Base-by-base conservation (phyloP, 495 filamentous ascomycete genomes). In the Aspergillus panamensis region DNA sequence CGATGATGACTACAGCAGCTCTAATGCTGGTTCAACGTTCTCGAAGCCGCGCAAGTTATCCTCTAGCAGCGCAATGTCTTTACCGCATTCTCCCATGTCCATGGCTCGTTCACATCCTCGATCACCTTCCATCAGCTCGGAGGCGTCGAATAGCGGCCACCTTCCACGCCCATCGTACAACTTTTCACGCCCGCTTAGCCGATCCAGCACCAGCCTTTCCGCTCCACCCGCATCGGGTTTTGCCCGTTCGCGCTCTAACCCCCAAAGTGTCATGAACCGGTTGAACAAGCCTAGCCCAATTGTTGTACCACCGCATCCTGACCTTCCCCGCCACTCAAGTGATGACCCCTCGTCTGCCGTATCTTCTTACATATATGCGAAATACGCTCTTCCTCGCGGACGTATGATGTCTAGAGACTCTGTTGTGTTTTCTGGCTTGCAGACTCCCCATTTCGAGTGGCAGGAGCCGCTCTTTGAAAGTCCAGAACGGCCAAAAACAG, bases 151-250 rank as follows among this genome's bases (percentile, higher is more conserved):
- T n/a, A 83, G 86, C 16, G 76, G 77, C n/a, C 72, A 77, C 17
- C 76, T 89, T 31, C 83, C 86, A 1, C 84, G 88, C 31, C 88
- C 90, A 2, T 80, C 88, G 1, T 93, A 92, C 68, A 98, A 97
- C 69, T 97, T 97, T 70, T 97, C 94, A 3, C 79, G 94, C 7
- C 94, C 94, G 3, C 62, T 94, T 30, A 96, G 94, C 70, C 82
- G 91, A 59, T 85, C 87, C 8, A 87, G 86, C 53, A 73, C 76
- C 6, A 85, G 82, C 47, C 81, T 89, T 13, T 84, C 74, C 8
- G 70, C 70, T 0, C 68, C 73, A 76, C 30, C 61, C 74, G 55
- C 49, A 63, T 44, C 66, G 5, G 72, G 70, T 56, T 16, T 31
- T 47, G 12, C 25, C 56, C 7, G 51, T 48, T n/a, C n/a, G n/a